Evolutionary conservation across 2,329 filamentous ascomycete genomes (phyloP), one percentile per base, ranked within the genome.

Genomic region (Gaeumannomyces sp.): DNA sequence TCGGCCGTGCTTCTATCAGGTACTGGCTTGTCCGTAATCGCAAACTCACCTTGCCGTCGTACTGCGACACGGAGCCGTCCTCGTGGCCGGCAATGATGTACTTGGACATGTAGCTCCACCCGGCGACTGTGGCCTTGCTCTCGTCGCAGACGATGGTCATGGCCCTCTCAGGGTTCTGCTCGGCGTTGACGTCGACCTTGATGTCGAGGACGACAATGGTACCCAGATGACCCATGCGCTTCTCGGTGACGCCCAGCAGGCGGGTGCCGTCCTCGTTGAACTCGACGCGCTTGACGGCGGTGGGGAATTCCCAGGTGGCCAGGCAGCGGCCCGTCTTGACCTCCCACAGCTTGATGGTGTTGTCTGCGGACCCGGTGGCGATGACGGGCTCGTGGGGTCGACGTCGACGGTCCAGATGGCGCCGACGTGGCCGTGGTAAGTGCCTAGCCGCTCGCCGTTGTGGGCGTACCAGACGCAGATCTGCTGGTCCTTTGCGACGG

Each of bases 331-430:
- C 95, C 22, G 90, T 91, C 85, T 93, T 91, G 77, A 97, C 85
- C 76, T 99, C 93, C 95, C 95, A 99, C 73, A 99, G 85, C 74
- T 93, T 89, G 79, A 99, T 94, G 59, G 94, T 97, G 85, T 98
- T 98, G 83, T 99, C 95, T 79, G 95, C 95, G 72, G 93, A 95
- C 73, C 95, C 95, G 67, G 92, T 96, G 75, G 94, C 95, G 75
- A 98, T 89, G 75, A 99, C 87, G 73, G 91, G 69, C 90, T 91
- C 73, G 93, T 93, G 70, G 94, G 93, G 81, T 97, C 92, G 75
- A 97, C 90, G 76, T 99, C 95, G 79, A 99, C 91, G 68, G 95
- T 97, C 95, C 95, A 99, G 82, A 99, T 91, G 73, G 95, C 94
- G 80, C 95, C 95, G 79, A 96, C 90, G 81, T 99, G 95, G 78